These are phyloP conservation scores for Saccharomyces jurei DNA, from an alignment of 805 yeast species.

Conservation along the genomic window DNA sequence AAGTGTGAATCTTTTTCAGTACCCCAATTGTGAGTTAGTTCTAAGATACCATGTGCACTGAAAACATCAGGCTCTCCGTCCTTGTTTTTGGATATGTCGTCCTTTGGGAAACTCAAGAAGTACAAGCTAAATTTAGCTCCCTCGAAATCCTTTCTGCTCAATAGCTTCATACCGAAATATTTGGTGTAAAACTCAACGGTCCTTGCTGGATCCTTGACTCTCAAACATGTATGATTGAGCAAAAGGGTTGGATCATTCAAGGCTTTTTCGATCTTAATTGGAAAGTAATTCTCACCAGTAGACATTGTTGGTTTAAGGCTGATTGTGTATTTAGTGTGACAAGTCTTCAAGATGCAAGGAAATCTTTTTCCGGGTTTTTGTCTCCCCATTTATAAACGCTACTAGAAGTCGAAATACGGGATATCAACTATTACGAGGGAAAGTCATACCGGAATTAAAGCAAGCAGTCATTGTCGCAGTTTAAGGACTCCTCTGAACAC, in stretches of 20 bases:
- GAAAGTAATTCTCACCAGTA: not conserved
- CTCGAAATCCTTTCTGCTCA: constrained; percentile 45
- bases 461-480: not conserved
- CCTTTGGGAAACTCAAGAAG: constrained; percentile 45
- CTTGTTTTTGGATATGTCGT: constrained; percentile 30
- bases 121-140: constrained; percentile 56
- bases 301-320: not conserved
- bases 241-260: constrained; percentile 23
- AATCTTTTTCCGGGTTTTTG: not conserved
- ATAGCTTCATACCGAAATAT: constrained; percentile 63
- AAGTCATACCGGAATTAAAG: not conserved
- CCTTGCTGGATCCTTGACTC: constrained; percentile 72
- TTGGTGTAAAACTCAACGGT: constrained; percentile 67
- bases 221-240: constrained; percentile 64
- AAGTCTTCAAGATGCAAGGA: not conserved
- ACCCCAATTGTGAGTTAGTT: constrained; percentile 76
- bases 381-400: not conserved
- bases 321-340: not conserved
- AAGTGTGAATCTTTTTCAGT: constrained; percentile 50
- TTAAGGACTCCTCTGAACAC: not conserved
- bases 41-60: constrained; percentile 55
- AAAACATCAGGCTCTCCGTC: constrained; percentile 32
- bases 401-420: not conserved
- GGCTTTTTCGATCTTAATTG: constrained; percentile 15
- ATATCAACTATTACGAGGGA: not conserved